These are phyloP conservation scores for Chloromonas sp. DNA, from an alignment of 163 green algal species.

Conservation along the genomic window DNA sequence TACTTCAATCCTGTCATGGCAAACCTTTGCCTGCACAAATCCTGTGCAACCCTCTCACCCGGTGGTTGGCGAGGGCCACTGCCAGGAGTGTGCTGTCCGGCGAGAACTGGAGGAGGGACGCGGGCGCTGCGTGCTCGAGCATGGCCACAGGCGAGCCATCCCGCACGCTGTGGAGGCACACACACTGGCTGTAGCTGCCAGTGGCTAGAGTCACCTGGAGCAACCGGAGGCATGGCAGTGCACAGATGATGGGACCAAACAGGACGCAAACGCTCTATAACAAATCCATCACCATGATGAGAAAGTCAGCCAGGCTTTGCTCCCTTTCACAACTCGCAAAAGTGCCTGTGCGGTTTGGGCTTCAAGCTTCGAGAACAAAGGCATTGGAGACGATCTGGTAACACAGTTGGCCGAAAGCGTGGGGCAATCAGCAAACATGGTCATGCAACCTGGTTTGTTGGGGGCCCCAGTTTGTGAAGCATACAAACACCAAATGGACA, in stretches of 20 bases:
- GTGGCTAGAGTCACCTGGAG: constrained; percentile 18
- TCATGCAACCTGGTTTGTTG: too few relatives aligned
- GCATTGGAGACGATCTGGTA: too few relatives aligned
- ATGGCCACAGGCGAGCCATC: constrained; percentile 18
- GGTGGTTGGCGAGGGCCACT: constrained; percentile 14
- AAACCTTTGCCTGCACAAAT: background rate
- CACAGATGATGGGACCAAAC: background rate
- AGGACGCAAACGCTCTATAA: background rate
- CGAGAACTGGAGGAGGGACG: constrained; percentile 21
- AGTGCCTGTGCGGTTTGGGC: too few relatives aligned
- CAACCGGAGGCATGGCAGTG: background rate
- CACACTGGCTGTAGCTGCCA: constrained; percentile 16
- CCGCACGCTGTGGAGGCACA: constrained; percentile 12
- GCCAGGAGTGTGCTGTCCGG: constrained; percentile 26
- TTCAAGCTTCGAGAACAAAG: too few relatives aligned
- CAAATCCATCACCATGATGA: too few relatives aligned
- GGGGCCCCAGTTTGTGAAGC: too few relatives aligned
- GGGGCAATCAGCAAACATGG: too few relatives aligned
- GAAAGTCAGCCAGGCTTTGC: too few relatives aligned
- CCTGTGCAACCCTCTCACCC: background rate
- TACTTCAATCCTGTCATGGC: background rate
- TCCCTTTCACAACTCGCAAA: too few relatives aligned
- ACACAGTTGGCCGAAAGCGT: too few relatives aligned
- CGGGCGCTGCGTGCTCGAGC: constrained; percentile 39
- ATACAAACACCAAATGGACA: too few relatives aligned